Base-by-base conservation (phyloP, 1,139 yeast genomes). In the Hemisphaericaspora xylofermentans region DNA sequence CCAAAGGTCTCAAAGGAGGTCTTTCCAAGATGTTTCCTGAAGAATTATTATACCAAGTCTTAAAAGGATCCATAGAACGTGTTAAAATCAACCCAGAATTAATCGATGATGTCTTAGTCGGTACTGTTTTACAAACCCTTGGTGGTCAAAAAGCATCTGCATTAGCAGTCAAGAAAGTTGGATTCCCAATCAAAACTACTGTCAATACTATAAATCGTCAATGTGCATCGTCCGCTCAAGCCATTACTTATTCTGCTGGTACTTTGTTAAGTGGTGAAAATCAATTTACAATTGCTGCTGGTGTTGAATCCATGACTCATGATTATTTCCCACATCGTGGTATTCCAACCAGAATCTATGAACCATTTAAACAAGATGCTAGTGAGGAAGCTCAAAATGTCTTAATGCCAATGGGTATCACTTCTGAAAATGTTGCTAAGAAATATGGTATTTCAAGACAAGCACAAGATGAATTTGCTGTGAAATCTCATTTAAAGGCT, bases 61-160 rank as follows among this genome's bases (percentile, higher is more conserved):
- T 68, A 19, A 51, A 54, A 36, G 69, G 66, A 3, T 52, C 68
- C 1, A 36, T 66, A 7, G 54, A 54, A 9, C 55, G 51, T 33
- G 47, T 66, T 12, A 53, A 55, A 8, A 50, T 66, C 22, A 63
- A 64, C 33, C 56, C 60, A 24, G 46, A 45, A 6, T 47, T 76
- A 49, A 76, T 88, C 45, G 91, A 82, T 50, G 95, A 88, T 52
- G 77, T 87, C 42, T 80, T 82, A 30, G 81, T 85, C 46, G 95
- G 96, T 49, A 86, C 88, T 60, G 95, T 87, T 30, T 71, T 88
- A 56, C 86, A 86, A 65, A 76, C 80, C 32, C 93, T 94, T 43
- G 89, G 95, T 19, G 95, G 95, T 52, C 94, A 87, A 43, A 83
- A 82, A 43, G 95, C 87, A 59, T 91, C 85, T 64, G 76, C 91